Conservation (phyloP, 2,329 filamentous ascomycete genomes). For the Ophiosphaerella korrae region DNA sequence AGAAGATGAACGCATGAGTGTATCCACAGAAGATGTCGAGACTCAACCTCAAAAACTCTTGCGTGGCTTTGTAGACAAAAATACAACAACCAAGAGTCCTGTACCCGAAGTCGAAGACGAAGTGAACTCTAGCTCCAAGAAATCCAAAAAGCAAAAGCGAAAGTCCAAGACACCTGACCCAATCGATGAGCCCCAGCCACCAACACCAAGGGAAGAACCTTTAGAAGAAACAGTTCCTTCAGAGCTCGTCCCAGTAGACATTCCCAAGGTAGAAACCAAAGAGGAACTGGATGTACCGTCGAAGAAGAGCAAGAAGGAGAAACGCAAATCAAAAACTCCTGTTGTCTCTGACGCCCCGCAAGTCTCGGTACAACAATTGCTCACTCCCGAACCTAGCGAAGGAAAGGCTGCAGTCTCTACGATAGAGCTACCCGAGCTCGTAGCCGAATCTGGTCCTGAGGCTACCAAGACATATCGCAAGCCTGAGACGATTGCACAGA, state of each 20-base stretch:
- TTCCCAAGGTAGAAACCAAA: conserved; percentile 8
- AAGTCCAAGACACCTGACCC: conserved; percentile 16
- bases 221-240: background rate
- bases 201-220: background rate
- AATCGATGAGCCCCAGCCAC: background rate
- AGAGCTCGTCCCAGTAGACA: conserved; percentile 2
- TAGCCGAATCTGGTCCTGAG: conserved; percentile 6
- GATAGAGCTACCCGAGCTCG: background rate
- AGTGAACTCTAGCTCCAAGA: conserved; percentile 6
- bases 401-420: background rate
- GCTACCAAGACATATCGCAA: conserved; percentile 27
- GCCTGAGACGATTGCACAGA: conserved; percentile 16
- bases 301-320: conserved; percentile 25
- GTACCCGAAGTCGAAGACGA: conserved; percentile 5
- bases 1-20: background rate
- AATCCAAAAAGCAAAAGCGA: conserved; percentile 25
- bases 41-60: background rate
- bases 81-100: background rate
- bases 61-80: background rate
- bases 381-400: too few relatives aligned
- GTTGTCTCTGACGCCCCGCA: conserved; percentile 3
- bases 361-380: background rate
- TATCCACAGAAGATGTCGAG: background rate
- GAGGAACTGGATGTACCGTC: background rate
- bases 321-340: conserved; percentile 18